Evolutionary conservation across 2,329 filamentous ascomycete genomes (phyloP), one percentile per base, ranked within the genome.

Genomic region (Fusarium camptoceras): DNA sequence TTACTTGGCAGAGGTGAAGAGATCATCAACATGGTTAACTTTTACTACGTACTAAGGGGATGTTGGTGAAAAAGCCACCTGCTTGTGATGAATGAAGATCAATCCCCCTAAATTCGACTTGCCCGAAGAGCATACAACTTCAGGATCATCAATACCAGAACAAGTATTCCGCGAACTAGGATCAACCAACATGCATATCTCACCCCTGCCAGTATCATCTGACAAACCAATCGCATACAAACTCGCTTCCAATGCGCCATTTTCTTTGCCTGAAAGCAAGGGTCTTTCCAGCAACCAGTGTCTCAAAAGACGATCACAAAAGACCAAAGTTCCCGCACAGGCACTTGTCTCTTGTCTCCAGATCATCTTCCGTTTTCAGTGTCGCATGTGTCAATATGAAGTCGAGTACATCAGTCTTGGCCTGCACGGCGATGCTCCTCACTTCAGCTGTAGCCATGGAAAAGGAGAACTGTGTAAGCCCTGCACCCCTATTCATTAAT

Each of bases 391-490:
- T 15, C 31, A 48, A 56, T 43, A 64, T 64, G 60, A 64, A 39
- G 43, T 43, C 22, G 5, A 48, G 56, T n/a, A 31, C 42, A n/a
- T 55, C 47, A 20, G 14, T 63, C 34, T 55, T 56, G 14, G 58
- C 48, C 63, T 64, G 58, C 58, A 22, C 58, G 28, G 48, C 58
- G 25, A 50, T 31, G 47, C 24, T 39, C 55, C 15, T 60, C 11
- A 31, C 24, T 24, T 28, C 39, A 6, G 56, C 41, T 16, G 24
- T 14, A 14, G 28, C 34, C 15, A 30, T 39, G 49, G 27, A 55
- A 22, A 27, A 18, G 9, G 34, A 55, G 16, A 55, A 37, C 5
- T 64, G 60, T 24, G 60, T 63, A 48, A 63, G 60, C 27, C 47
- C 8, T 24, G 24, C n/a, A 15, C 11, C 6, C 16, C 51, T 18